These are phyloP conservation scores for Helotiales sp. DNA, from an alignment of 2,329 filamentous ascomycete species.

Conservation along the genomic window DNA sequence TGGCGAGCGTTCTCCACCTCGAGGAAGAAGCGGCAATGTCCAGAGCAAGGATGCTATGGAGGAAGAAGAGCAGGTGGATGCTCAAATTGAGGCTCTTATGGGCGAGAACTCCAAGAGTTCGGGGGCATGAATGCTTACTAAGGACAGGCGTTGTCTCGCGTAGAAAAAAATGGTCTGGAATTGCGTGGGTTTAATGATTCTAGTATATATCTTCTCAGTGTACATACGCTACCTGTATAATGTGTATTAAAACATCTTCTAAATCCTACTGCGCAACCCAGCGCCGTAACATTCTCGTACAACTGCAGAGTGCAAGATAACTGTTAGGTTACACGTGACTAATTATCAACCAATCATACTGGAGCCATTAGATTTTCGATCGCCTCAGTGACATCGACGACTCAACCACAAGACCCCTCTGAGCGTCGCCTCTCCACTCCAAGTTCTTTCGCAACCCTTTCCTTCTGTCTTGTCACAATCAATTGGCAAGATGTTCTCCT, in stretches of 20 bases:
- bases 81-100: conserved; percentile 34
- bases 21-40: conserved; percentile 27
- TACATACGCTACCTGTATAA: conserved; percentile 3
- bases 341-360: conserved; percentile 15
- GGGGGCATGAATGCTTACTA: conserved; percentile 23
- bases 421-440: conserved; percentile 19
- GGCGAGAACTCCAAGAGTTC: conserved; percentile 34
- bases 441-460: conserved; percentile 16
- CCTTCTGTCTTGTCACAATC: conserved; percentile 23
- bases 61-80: conserved; percentile 30
- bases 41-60: conserved; percentile 19
- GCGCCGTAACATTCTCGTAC: no score
- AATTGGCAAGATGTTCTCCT: conserved; percentile 41
- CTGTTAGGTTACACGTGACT: no score
- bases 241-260: neutral
- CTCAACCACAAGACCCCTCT: conserved; percentile 11
- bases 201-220: neutral
- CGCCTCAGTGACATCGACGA: conserved; percentile 11
- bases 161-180: neutral
- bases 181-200: neutral
- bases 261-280: no score
- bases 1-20: conserved; percentile 32
- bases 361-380: conserved; percentile 5
- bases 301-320: no score
- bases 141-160: neutral